Evolutionary conservation across 2,329 filamentous ascomycete species (phyloP).

Genomic region (Mollisia scopiformis): DNA sequence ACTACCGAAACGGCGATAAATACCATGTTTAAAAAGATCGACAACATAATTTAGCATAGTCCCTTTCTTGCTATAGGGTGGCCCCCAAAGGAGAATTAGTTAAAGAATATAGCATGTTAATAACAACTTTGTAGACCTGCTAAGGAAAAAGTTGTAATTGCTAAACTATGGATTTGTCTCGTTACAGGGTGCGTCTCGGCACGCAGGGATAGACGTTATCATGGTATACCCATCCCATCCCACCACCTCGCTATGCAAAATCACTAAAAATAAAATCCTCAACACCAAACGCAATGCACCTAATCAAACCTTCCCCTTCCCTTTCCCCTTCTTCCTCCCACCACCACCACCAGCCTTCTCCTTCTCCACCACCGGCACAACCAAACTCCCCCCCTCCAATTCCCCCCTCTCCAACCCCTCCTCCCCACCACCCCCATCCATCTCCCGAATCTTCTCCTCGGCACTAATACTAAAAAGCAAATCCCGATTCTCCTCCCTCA

Average conservation of each 20-base stretch:
- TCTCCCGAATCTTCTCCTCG: conserved; percentile 73
- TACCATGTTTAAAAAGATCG: not conserved
- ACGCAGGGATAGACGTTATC: not conserved
- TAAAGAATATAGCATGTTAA: not conserved
- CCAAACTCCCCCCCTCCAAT: conserved; percentile 72
- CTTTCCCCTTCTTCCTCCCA: conserved; percentile 31
- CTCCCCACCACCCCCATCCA: conserved; percentile 55
- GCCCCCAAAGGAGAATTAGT: not conserved
- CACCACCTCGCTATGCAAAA: not conserved
- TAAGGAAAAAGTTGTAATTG: not conserved
- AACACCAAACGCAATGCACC: not conserved
- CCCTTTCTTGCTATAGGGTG: not conserved
- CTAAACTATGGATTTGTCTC: not conserved
- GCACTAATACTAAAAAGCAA: conserved; percentile 86
- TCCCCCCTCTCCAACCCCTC: conserved; percentile 62
- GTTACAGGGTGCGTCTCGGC: not conserved
- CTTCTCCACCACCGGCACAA: conserved; percentile 50
- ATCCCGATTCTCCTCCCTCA: conserved; percentile 87
- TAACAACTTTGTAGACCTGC: not conserved
- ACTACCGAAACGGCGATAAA: not conserved
- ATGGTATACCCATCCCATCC: not conserved
- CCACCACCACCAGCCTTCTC: no score
- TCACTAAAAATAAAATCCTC: no score
- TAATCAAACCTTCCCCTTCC: conserved; percentile 20
- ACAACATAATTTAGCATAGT: not conserved